Base-by-base conservation (phyloP, 2,329 filamentous ascomycete genomes). In the Sporothrix inflata region DNA sequence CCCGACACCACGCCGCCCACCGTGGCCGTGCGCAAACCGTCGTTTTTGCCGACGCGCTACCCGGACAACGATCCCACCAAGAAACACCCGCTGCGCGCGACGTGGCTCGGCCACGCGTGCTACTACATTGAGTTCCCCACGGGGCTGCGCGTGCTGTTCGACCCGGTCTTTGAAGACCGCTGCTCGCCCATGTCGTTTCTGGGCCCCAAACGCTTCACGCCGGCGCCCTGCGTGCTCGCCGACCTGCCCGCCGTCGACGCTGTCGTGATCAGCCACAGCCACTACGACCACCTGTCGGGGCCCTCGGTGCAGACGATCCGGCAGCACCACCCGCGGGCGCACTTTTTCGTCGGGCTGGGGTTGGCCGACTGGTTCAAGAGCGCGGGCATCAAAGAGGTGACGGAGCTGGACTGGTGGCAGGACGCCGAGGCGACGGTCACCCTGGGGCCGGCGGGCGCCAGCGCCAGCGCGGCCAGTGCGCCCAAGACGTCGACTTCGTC, bases 391-490 rank as follows among this genome's bases (percentile, higher is more conserved):
- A 75, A 87, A 1, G 92, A 94, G 73, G 91, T 95, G 57, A 97
- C 93, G 0, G 94, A 98, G 82, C 81, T 98, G 77, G 95, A 98
- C 82, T 98, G 95, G 95, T 98, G 95, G 95, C 91, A 97, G 76
- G 91, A 93, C 75, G 87, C 89, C 6, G 90, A 95, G 65, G 81
- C 97, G n/a, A 89, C 84, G 0, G 82, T 97, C 34, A 72, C 78
- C 70, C 77, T 75, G 75, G 73, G 75, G 42, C 34, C 74, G 63
- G 63, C 77, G 27, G 30, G n/a, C 6, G 4, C 11, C 4, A 9
- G 60, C n/a, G 40, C 9, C 4, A 14, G 19, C 19, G 63, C 42
- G 8, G 40, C 9, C 4, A 14, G 19, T 12, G 63, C 42, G 8
- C n/a, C 63, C 14, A 49, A 66, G 63, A 34, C 24, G 16, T 49